phyloP scores from a whole-genome alignment of 768 basidiomycete genomes.

The Coprinopsis strossmayeri region DNA sequence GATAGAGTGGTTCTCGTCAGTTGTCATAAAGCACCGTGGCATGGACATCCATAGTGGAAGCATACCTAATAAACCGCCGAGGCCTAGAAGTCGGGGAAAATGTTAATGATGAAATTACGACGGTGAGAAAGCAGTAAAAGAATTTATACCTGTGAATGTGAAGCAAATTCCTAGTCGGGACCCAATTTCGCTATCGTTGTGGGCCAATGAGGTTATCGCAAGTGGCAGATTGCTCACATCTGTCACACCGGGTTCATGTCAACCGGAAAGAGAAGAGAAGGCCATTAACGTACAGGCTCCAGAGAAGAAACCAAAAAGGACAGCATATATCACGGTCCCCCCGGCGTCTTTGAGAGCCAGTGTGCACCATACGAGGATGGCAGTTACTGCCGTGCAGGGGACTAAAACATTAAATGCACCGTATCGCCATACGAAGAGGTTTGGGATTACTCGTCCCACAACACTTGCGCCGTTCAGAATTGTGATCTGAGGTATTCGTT shows the following conservation, averaged over 20 bases:
- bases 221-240: constrained; percentile 38
- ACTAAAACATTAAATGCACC: constrained; percentile 38
- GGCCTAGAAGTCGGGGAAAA: constrained; percentile 19
- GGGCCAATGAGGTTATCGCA: constrained; percentile 36
- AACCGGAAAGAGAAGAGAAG: constrained; percentile 9
- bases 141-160: constrained; percentile 34
- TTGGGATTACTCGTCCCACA: constrained; percentile 41
- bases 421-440: constrained; percentile 30
- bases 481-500: constrained; percentile 37
- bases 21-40: too few relatives aligned
- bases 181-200: constrained; percentile 46
- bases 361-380: constrained; percentile 36
- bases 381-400: constrained; percentile 22
- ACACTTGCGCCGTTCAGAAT: constrained; percentile 45
- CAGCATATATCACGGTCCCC: constrained; percentile 31
- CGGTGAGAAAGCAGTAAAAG: background rate
- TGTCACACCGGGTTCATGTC: too few relatives aligned
- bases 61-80: constrained; percentile 33
- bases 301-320: constrained; percentile 41
- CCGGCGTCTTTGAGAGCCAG: constrained; percentile 29
- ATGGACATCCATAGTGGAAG: background rate
- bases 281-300: constrained; percentile 37
- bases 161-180: constrained; percentile 47
- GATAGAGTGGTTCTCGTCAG: background rate
- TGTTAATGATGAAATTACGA: background rate